These are phyloP conservation scores for Aspergillus asperescens DNA, from an alignment of 495 filamentous ascomycete species.

Conservation along the genomic window DNA sequence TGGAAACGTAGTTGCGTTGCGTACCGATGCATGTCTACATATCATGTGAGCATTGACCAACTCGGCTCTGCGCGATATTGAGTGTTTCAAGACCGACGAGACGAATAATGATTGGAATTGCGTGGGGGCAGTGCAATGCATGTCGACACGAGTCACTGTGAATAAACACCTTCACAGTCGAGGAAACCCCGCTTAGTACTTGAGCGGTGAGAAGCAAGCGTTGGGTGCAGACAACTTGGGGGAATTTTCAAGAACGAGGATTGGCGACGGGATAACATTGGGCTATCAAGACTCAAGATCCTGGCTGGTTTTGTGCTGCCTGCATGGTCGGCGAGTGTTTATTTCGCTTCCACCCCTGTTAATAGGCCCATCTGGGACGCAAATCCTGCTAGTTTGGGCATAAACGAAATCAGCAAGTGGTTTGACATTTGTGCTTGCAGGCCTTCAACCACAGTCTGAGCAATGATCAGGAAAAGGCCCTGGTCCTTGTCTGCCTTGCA, in stretches of 20 bases:
- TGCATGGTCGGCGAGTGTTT: conserved; percentile 19
- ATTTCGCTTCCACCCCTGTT: conserved; percentile 8
- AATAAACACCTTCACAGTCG: too few relatives aligned
- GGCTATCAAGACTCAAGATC: conserved; percentile 16
- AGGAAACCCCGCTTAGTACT: conserved; percentile 13
- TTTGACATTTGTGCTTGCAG: conserved; percentile 9
- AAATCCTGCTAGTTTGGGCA: conserved; percentile 21
- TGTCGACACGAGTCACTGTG: conserved; percentile 6
- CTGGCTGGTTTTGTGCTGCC: conserved; percentile 7
- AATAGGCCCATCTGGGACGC: conserved; percentile 11
- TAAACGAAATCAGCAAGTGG: conserved; percentile 18
- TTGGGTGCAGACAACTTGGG: conserved; percentile 17
- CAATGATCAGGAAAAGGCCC: conserved; percentile 11
- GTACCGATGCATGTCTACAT: conserved; percentile 11
- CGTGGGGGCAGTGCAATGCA: conserved; percentile 5
- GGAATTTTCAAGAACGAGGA: too few relatives aligned
- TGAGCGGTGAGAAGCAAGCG: conserved; percentile 20
- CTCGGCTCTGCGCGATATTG: conserved; percentile 3
- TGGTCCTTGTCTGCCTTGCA: conserved; percentile 25
- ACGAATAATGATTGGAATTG: conserved; percentile 2
- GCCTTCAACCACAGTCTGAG: conserved; percentile 1
- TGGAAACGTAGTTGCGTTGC: conserved; percentile 17
- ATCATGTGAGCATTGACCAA: conserved; percentile 22
- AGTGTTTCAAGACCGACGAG: conserved; percentile 5
- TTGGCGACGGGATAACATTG: conserved; percentile 12